Evolutionary conservation across 176 grass and related monocot genomes (phyloP).

Genomic region (Poa annua): DNA sequence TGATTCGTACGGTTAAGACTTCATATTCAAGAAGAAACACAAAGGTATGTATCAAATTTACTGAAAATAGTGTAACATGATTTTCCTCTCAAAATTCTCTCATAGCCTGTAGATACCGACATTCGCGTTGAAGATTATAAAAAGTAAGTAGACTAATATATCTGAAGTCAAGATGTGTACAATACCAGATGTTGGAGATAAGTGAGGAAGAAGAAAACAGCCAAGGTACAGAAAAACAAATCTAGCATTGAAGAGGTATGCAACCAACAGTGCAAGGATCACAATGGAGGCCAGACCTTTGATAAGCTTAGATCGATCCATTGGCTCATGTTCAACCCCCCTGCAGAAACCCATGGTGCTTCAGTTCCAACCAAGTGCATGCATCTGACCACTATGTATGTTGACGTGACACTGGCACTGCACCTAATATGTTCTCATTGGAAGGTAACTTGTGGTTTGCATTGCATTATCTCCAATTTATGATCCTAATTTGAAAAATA

Average conservation of each 20-base stretch:
- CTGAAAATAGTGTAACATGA: not conserved
- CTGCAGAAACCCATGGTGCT: not conserved
- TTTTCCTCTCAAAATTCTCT: too few species aligned
- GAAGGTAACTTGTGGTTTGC: slow-evolving; percentile 29
- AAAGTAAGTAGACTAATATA: not conserved
- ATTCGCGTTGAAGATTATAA: not conserved
- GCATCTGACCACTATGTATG: slow-evolving; percentile 40
- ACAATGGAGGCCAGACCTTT: not conserved
- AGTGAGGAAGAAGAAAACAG: not conserved
- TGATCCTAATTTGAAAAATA: not conserved
- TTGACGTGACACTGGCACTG: slow-evolving; percentile 39
- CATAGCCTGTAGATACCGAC: not conserved
- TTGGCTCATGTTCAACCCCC: slow-evolving; percentile 33
- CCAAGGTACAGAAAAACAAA: not conserved
- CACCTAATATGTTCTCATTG: slow-evolving; percentile 39
- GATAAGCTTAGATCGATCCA: slow-evolving; percentile 6
- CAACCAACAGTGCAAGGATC: slow-evolving; percentile 27
- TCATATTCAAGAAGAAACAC: not conserved
- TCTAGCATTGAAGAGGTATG: slow-evolving; percentile 29
- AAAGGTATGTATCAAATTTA: not conserved
- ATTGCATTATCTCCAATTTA: slow-evolving; percentile 18
- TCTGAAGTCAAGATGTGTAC: not conserved
- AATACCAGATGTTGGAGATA: not conserved
- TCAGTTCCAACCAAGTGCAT: slow-evolving; percentile 43
- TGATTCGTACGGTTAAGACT: too few species aligned